phyloP scores from a whole-genome alignment of 805 yeast species.

The Metschnikowia similis region DNA sequence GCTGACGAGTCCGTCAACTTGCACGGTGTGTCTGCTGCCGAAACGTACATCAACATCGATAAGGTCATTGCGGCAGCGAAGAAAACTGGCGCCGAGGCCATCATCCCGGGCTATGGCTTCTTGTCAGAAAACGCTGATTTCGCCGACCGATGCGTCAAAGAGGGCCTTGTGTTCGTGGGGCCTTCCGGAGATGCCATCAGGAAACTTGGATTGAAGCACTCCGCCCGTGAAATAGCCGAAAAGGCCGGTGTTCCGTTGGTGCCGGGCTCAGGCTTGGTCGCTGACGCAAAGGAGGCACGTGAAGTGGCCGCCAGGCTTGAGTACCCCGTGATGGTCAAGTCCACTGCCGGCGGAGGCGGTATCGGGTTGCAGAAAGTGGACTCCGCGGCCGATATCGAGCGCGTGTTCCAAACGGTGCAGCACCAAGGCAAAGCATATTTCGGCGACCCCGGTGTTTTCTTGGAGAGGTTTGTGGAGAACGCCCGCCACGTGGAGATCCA shows the following conservation, averaged over 20 bases:
- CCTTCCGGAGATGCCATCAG: constrained; percentile 93
- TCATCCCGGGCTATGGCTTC: constrained; percentile 97
- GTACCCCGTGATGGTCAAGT: constrained; percentile 93
- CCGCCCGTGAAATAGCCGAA: constrained; percentile 91
- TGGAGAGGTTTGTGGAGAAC: constrained; percentile 90
- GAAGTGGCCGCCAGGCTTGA: constrained; percentile 67
- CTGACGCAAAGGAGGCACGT: constrained; percentile 68
- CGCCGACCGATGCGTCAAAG: constrained; percentile 78
- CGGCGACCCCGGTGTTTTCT: constrained; percentile 92
- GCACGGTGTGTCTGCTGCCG: constrained; percentile 81
- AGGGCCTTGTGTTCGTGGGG: constrained; percentile 91
- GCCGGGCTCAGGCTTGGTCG: constrained; percentile 90
- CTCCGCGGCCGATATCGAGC: constrained; percentile 69
- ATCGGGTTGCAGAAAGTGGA: constrained; percentile 95
- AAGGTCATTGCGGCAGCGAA: constrained; percentile 86
- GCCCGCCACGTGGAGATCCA: constrained; percentile 97
- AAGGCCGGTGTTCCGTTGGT: constrained; percentile 93
- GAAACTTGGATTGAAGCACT: constrained; percentile 88
- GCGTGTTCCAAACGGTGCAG: constrained; percentile 84
- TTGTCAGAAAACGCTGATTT: constrained; percentile 94
- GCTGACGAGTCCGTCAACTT: constrained; percentile 83
- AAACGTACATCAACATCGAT: constrained; percentile 82
- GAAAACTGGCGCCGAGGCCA: constrained; percentile 83
- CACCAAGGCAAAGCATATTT: constrained; percentile 92
- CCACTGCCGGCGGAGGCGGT: constrained; percentile 99